Evolutionary conservation across 2,329 filamentous ascomycete species (phyloP).

Genomic region (Incumbomyces delicatus): DNA sequence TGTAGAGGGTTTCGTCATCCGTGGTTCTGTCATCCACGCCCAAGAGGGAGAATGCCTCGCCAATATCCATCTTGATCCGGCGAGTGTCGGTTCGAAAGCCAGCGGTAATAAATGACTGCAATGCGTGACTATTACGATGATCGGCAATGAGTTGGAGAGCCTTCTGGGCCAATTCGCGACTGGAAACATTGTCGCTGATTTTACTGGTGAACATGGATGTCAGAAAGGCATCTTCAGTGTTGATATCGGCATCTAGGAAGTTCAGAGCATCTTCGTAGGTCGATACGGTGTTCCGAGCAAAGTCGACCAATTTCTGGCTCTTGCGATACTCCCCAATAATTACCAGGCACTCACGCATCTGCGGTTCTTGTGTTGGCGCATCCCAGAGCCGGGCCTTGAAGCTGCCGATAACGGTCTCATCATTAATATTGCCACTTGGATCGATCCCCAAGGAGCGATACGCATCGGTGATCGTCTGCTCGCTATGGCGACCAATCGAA

Average conservation of each 20-base stretch:
- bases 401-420: constrained; percentile 52
- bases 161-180: constrained; percentile 42
- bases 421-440: constrained; percentile 27
- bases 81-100: constrained; percentile 44
- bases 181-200: constrained; percentile 42
- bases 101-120: constrained; percentile 45
- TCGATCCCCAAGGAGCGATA: constrained; percentile 52
- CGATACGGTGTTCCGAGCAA: constrained; percentile 45
- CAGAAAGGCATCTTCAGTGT: constrained; percentile 48
- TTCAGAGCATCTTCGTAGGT: constrained; percentile 55
- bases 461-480: constrained; percentile 47
- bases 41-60: constrained; percentile 43
- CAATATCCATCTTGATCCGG: constrained; percentile 45
- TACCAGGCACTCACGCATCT: constrained; percentile 47
- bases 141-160: constrained; percentile 52
- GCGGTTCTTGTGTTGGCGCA: constrained; percentile 44
- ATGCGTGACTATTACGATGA: constrained; percentile 44
- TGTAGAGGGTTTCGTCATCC: constrained; percentile 42
- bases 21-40: constrained; percentile 43
- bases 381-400: constrained; percentile 52
- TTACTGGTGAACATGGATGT: constrained; percentile 48
- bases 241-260: constrained; percentile 46
- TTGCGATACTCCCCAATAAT: constrained; percentile 50
- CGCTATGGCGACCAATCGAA: constrained; percentile 48
- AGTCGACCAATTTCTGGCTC: constrained; percentile 49